phyloP scores from a whole-genome alignment of 768 basidiomycete genomes.

The Collybiopsis luxurians region DNA sequence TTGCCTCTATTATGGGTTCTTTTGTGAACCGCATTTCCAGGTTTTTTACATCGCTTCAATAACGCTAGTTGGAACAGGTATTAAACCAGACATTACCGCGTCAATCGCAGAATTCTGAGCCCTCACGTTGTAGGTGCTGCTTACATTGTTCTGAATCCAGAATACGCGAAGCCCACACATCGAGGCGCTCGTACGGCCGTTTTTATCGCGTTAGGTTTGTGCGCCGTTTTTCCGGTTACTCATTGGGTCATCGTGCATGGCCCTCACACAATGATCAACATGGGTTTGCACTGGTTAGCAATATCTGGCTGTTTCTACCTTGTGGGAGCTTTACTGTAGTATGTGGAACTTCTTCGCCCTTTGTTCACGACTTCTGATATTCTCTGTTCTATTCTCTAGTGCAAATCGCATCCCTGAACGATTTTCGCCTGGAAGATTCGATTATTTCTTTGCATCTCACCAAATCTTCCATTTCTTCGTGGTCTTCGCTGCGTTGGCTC shows the following conservation, averaged over 20 bases:
- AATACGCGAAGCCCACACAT: constrained; percentile 73
- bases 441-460: constrained; percentile 77
- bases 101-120: neutral
- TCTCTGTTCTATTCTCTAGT: constrained; percentile 39
- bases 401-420: constrained; percentile 83
- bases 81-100: neutral
- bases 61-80: constrained; percentile 54
- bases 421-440: constrained; percentile 72
- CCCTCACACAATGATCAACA: constrained; percentile 49
- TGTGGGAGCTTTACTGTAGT: constrained; percentile 79
- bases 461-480: constrained; percentile 89
- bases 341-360: constrained; percentile 34
- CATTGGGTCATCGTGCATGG: constrained; percentile 67
- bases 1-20: constrained; percentile 76
- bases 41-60: constrained; percentile 54
- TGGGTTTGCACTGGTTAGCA: constrained; percentile 72
- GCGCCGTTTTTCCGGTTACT: constrained; percentile 62
- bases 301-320: constrained; percentile 75
- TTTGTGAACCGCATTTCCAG: constrained; percentile 55
- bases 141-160: constrained; percentile 76
- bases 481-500: constrained; percentile 65
- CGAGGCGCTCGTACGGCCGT: constrained; percentile 73
- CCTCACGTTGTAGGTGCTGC: constrained; percentile 47
- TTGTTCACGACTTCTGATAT: constrained; percentile 19
- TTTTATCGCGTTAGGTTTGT: constrained; percentile 77